phyloP scores from a whole-genome alignment of 2,329 filamentous ascomycete species.

The Arthrobotrys conoides region DNA sequence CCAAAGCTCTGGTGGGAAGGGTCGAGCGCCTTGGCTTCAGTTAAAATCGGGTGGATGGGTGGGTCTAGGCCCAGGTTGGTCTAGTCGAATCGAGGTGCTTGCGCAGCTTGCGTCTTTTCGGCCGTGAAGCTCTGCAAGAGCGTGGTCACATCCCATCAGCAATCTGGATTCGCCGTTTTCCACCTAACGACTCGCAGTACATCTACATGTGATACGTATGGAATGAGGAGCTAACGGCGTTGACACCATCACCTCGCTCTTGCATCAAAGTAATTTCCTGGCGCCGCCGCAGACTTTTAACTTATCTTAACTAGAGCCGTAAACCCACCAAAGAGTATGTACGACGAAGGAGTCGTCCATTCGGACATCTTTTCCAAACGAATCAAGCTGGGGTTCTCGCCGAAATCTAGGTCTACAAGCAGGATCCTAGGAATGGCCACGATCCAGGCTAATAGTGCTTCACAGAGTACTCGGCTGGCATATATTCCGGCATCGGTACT shows the following conservation, averaged over 20 bases:
- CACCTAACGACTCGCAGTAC: not conserved
- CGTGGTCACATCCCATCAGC: conserved; percentile 16
- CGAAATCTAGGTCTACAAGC: not conserved
- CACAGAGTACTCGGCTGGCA: conserved; percentile 3
- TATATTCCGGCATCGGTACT: conserved; percentile 32
- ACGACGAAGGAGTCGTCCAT: not conserved
- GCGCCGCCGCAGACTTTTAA: conserved; percentile 29
- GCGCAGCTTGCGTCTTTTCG: conserved; percentile 1
- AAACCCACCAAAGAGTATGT: not conserved
- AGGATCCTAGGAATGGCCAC: no score
- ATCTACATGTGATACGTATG: no score
- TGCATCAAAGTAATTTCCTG: conserved; percentile 42
- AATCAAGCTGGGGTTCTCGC: not conserved
- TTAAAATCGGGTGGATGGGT: conserved; percentile 19
- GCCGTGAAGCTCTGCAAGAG: conserved; percentile 8
- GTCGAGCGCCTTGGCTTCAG: conserved; percentile 24
- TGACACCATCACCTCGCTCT: conserved; percentile 27
- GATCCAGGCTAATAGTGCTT: conserved; percentile 13
- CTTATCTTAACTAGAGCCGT: no score
- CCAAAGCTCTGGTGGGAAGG: conserved; percentile 41
- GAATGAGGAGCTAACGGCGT: conserved; percentile 14
- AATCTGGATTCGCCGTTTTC: conserved; percentile 49
- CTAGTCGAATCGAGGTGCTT: conserved; percentile 11
- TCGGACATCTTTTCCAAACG: not conserved
- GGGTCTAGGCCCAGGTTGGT: not conserved